Conservation (phyloP, 345 rosid species). For the Camelina sativa region DNA sequence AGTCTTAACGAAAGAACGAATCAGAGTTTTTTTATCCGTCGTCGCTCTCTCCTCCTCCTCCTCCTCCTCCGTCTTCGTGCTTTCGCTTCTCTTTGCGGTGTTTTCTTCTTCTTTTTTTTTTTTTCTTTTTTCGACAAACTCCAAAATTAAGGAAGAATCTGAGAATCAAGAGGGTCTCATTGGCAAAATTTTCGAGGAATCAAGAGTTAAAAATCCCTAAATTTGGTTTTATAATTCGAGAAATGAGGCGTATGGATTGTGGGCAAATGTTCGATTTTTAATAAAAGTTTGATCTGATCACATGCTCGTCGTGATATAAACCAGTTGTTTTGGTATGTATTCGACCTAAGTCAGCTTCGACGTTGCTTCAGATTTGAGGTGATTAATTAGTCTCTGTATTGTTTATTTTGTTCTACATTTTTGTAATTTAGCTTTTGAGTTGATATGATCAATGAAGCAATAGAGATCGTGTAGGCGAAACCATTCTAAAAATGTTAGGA, state of each 20-base stretch:
- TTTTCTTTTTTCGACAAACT: slow-evolving; percentile 15
- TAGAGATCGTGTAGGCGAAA: slow-evolving; percentile 9
- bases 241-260: slow-evolving; percentile 13
- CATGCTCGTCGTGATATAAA: not conserved
- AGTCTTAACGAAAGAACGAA: slow-evolving; percentile 11
- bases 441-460: slow-evolving; percentile 9
- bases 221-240: slow-evolving; percentile 28
- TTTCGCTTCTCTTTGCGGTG: slow-evolving; percentile 12
- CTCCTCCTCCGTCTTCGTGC: slow-evolving; percentile 14
- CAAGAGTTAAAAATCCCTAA: slow-evolving; percentile 4
- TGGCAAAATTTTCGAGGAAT: not conserved
- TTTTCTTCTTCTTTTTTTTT: not conserved
- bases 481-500: not conserved
- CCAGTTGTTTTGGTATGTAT: not conserved
- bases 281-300: slow-evolving; percentile 4
- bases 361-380: not conserved
- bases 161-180: not conserved
- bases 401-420: not conserved
- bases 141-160: slow-evolving; percentile 35
- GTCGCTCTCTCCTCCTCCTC: slow-evolving; percentile 32
- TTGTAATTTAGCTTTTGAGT: not conserved
- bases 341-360: slow-evolving; percentile 12
- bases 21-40: slow-evolving; percentile 16
- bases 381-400: slow-evolving; percentile 17
- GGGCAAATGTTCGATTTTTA: not conserved